Conservation (phyloP, 768 basidiomycete genomes). For the Lactifluus rugatus region DNA sequence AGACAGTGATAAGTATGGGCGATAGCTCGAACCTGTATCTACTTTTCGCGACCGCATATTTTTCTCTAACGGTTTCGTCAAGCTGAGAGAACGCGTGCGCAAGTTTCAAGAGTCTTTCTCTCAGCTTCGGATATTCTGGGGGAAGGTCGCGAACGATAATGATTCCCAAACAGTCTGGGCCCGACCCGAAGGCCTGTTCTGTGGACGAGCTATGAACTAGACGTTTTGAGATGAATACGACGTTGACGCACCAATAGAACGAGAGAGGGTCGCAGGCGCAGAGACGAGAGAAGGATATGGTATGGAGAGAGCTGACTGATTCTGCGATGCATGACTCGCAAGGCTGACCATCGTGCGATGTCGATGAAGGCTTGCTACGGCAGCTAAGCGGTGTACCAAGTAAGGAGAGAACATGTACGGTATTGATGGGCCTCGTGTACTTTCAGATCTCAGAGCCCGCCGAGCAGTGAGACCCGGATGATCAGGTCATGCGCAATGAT, state of each 20-base stretch:
- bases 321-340: constrained; percentile 28
- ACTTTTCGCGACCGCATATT: constrained; percentile 60
- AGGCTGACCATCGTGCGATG: constrained; percentile 10
- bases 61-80: constrained; percentile 56
- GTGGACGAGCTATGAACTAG: not conserved
- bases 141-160: constrained; percentile 80
- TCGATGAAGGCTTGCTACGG: not conserved
- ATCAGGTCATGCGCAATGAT: constrained; percentile 6
- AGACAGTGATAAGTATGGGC: not conserved
- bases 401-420: constrained; percentile 2
- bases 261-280: constrained; percentile 40
- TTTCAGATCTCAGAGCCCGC: no score
- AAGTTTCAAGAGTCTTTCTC: constrained; percentile 65
- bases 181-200: constrained; percentile 81
- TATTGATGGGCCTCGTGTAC: constrained; percentile 8
- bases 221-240: not conserved
- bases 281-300: constrained; percentile 51
- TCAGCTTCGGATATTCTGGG: constrained; percentile 43
- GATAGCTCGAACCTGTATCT: constrained; percentile 53
- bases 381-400: constrained; percentile 2
- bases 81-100: constrained; percentile 69
- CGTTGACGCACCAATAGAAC: constrained; percentile 46
- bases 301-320: constrained; percentile 44
- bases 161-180: constrained; percentile 67
- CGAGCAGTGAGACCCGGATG: not conserved